phyloP scores from a whole-genome alignment of 2,329 filamentous ascomycete species.

The Didymella keratinophila region DNA sequence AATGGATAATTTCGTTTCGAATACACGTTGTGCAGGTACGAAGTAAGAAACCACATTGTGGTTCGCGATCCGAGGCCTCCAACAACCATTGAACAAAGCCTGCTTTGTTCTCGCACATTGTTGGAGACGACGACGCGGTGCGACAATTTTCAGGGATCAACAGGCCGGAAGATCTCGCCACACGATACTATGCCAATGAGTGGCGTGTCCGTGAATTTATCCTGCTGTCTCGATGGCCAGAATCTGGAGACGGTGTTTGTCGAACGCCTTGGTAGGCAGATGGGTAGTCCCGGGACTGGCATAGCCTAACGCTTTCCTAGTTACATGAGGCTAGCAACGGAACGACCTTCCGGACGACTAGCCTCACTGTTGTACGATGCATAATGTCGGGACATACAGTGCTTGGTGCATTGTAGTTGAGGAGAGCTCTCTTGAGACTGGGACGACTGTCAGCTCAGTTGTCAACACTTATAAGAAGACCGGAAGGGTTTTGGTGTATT shows the following conservation, averaged over 20 bases:
- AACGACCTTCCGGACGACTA: not conserved
- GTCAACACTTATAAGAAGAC: not conserved
- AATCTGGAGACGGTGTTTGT: conserved; percentile 1
- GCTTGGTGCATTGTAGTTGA: not conserved
- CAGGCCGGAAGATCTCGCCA: not conserved
- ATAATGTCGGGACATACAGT: not conserved
- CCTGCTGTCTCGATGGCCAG: not conserved
- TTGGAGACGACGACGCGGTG: not conserved
- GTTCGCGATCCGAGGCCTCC: not conserved
- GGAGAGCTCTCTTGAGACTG: not conserved
- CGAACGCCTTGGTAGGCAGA: conserved; percentile 3
- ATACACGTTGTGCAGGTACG: conserved; percentile 1
- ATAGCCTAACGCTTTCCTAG: not conserved
- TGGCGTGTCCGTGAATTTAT: conserved; percentile 1
- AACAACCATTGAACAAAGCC: not conserved
- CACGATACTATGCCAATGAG: not conserved
- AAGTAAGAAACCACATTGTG: not conserved
- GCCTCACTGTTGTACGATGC: not conserved
- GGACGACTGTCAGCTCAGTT: not conserved
- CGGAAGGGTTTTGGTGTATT: not conserved
- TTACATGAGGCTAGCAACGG: not conserved
- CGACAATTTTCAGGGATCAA: not conserved
- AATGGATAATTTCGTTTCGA: not conserved
- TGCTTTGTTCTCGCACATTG: not conserved
- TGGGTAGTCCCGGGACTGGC: conserved; percentile 9